These are phyloP conservation scores for Calcarisporium arbuscula DNA, from an alignment of 2,329 filamentous ascomycete genomes.

Conservation along the genomic window DNA sequence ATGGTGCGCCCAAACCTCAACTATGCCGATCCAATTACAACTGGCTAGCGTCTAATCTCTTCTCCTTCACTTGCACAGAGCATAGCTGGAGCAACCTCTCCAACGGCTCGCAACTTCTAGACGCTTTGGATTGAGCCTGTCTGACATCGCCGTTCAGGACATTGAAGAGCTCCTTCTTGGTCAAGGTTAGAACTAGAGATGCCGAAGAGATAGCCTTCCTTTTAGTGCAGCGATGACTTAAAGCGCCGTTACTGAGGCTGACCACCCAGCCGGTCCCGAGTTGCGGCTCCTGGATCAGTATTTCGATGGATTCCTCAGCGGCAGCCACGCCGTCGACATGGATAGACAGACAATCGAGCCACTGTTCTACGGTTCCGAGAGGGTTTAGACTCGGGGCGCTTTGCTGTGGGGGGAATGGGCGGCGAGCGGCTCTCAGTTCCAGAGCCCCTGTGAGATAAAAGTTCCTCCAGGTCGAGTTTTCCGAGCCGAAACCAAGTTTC, in stretches of 20 bases:
- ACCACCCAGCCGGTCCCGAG: no score
- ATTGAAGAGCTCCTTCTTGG: neutral
- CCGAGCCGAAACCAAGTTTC: neutral
- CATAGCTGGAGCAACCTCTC: neutral
- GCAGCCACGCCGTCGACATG: neutral
- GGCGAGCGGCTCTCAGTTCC: slow-evolving; percentile 26
- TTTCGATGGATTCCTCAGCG: no score
- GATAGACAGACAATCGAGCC: neutral
- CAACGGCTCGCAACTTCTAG: neutral
- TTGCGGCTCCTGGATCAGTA: no score
- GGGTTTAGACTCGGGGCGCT: slow-evolving; percentile 8
- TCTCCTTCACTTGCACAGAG: neutral
- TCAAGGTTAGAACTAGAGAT: neutral
- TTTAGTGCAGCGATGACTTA: neutral
- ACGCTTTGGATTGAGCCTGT: neutral
- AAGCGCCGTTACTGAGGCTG: no score
- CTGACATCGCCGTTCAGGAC: neutral
- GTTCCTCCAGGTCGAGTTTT: slow-evolving; percentile 3
- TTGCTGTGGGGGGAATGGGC: slow-evolving; percentile 21
- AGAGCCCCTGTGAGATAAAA: slow-evolving; percentile 8
- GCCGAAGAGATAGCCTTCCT: neutral
- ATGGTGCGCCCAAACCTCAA: no score
- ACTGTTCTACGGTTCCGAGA: neutral
- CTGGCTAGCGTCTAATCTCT: no score
- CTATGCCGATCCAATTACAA: no score